phyloP scores from a whole-genome alignment of 2,329 filamentous ascomycete species.

The Dryadomyces quercivorus region DNA sequence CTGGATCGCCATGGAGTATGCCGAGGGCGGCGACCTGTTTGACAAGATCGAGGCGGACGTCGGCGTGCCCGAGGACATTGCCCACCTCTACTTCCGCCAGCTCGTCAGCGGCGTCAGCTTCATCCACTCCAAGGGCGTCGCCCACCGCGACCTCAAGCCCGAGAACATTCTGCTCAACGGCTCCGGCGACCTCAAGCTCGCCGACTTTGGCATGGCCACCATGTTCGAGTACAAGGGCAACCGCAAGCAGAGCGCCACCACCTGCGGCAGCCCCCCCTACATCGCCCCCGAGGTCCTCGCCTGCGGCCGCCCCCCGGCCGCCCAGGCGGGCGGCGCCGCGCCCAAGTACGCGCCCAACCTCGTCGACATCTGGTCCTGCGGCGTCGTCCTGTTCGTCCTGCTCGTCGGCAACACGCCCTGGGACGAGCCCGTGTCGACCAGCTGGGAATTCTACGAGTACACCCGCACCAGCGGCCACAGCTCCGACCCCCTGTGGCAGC shows the following conservation, averaged over 20 bases:
- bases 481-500: slow-evolving; percentile 73
- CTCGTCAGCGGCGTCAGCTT: slow-evolving; percentile 82
- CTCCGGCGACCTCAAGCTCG: slow-evolving; percentile 80
- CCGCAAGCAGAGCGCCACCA: slow-evolving; percentile 70
- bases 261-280: slow-evolving; percentile 93
- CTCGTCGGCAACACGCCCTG: slow-evolving; percentile 94
- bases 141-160: slow-evolving; percentile 83
- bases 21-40: slow-evolving; percentile 90
- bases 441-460: slow-evolving; percentile 89
- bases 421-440: slow-evolving; percentile 74
- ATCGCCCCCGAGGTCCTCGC: slow-evolving; percentile 84
- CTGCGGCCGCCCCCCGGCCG: slow-evolving; percentile 35
- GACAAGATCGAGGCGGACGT: slow-evolving; percentile 99
- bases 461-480: slow-evolving; percentile 67
- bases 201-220: slow-evolving; percentile 92
- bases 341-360: slow-evolving; percentile 62
- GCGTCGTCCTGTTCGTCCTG: slow-evolving; percentile 93
- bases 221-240: slow-evolving; percentile 83
- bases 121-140: slow-evolving; percentile 92
- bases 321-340: neutral
- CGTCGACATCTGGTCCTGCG: slow-evolving; percentile 94
- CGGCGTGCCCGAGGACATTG: slow-evolving; percentile 86
- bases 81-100: slow-evolving; percentile 92
- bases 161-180: slow-evolving; percentile 88
- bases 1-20: slow-evolving; percentile 98